Evolutionary conservation across 2,329 filamentous ascomycete species (phyloP), one percentile per base, ranked within the genome.

Genomic region (Aspergillus ochraceus): DNA sequence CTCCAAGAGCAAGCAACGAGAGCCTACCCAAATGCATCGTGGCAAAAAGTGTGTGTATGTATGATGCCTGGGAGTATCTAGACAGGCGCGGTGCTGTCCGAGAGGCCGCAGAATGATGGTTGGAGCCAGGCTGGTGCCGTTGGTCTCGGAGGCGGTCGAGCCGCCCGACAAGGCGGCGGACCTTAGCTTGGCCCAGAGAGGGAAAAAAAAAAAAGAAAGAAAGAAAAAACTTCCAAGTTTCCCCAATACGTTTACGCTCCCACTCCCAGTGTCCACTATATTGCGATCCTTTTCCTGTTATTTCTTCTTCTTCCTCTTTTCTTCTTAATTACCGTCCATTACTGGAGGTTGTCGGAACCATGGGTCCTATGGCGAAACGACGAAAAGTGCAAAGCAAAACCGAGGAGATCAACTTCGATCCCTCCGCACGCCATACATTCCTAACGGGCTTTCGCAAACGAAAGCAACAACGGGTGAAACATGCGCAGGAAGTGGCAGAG

Each of bases 401-500:
- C 61, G 91, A 93, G 71, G 91, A 96, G 74, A 89, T 99, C 75
- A 86, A 81, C 55, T 99, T 98, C 79, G 92, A 99, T 79, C 79
- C 84, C 62, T 83, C 84, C 62, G 90, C 90, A 50, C 88, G 95
- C 65, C 81, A 90, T 65, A 92, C 98, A 71, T 99, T 91, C 73
- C 83, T 99, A 59, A 97, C 92, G 0, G 95, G 95, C 2, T 99
- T 99, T 78, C 93, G 94, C 81, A 99, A 98, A 83, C 89, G 95
- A 76, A 98, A 97, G 77, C 80, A 90, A 55, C 90, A 92, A 74
- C 86, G 95, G 42, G 87, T 88, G 66, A 96, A 96, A 79, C 83
- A 88, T 76, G 94, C 94, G 1, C 90, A 95, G 71, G 92, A 95
- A 66, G 83, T 90, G 67, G 91, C 91, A 3, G 88, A 86, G 50